A percentile compares a stretch with the other conserved stretches of the same genome.
Conservation (phyloP, 176 grass and related monocot species). For the Calamus simplicifolius region DNA sequence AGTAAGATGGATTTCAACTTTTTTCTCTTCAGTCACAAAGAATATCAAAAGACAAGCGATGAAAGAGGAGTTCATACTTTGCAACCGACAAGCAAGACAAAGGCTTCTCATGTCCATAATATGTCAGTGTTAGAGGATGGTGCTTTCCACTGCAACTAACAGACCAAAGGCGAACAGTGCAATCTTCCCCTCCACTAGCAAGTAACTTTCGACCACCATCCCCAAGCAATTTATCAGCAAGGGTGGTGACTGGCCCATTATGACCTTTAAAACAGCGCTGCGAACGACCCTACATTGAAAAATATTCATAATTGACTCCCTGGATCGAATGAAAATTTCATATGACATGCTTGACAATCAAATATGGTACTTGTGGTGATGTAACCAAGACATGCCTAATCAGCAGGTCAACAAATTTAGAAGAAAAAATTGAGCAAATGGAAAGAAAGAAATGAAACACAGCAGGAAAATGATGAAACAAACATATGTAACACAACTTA, state of each 20-base stretch:
- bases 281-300: constrained; percentile 36
- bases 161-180: constrained; percentile 74
- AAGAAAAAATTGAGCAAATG: too few species aligned
- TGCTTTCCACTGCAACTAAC: constrained; percentile 53
- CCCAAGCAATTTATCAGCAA: constrained; percentile 71
- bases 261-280: constrained; percentile 80
- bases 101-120: constrained; percentile 74
- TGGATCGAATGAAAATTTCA: too few species aligned
- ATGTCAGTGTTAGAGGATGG: constrained; percentile 50
- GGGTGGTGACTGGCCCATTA: constrained; percentile 51
- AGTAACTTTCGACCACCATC: constrained; percentile 61
- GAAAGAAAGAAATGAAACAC: too few species aligned
- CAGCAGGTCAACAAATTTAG: too few species aligned
- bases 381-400: too few species aligned
- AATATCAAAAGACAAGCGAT: too few species aligned
- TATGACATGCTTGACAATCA: too few species aligned
- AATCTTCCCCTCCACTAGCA: constrained; percentile 89
- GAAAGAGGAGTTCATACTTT: constrained; percentile 28
- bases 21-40: too few species aligned
- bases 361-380: too few species aligned
- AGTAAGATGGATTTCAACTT: too few species aligned
- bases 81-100: constrained; percentile 75
- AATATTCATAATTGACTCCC: neutral
- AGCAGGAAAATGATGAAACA: too few species aligned
- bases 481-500: too few species aligned